Evolutionary conservation across 2,329 filamentous ascomycete genomes (phyloP).

Genomic region (Aspergillus vadensis): DNA sequence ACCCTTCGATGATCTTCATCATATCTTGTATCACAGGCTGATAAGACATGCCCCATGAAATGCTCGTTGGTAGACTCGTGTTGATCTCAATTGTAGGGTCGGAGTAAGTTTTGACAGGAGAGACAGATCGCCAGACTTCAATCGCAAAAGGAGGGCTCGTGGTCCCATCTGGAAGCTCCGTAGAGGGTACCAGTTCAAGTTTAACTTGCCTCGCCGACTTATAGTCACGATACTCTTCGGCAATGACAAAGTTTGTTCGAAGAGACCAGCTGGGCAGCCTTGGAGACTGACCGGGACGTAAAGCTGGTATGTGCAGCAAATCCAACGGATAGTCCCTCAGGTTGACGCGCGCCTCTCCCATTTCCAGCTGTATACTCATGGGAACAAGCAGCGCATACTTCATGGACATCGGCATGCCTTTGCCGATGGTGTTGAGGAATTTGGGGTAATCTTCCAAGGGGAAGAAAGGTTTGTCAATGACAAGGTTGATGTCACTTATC

Average conservation of each 20-base stretch:
- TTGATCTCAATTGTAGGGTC: constrained; percentile 92
- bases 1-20: constrained; percentile 99
- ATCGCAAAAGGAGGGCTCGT: constrained; percentile 71
- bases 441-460: constrained; percentile 76
- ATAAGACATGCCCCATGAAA: constrained; percentile 97
- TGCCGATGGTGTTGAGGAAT: constrained; percentile 88
- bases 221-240: constrained; percentile 82
- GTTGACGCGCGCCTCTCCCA: constrained; percentile 85
- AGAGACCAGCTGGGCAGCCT: constrained; percentile 80
- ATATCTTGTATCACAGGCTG: constrained; percentile 98
- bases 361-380: constrained; percentile 83
- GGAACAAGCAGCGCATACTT: constrained; percentile 87
- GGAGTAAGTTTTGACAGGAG: constrained; percentile 94
- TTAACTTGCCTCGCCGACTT: constrained; percentile 78
- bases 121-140: constrained; percentile 85
- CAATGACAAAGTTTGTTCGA: constrained; percentile 89
- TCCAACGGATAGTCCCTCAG: constrained; percentile 93
- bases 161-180: constrained; percentile 57
- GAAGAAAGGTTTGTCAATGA: constrained; percentile 91
- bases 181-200: constrained; percentile 80
- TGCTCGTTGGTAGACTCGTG: constrained; percentile 84
- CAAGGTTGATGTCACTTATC: constrained; percentile 80
- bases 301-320: constrained; percentile 81
- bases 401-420: constrained; percentile 92
- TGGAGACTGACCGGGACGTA: constrained; percentile 77